Evolutionary conservation across 345 rosid species (phyloP).

Genomic region (Citrus unshiu): DNA sequence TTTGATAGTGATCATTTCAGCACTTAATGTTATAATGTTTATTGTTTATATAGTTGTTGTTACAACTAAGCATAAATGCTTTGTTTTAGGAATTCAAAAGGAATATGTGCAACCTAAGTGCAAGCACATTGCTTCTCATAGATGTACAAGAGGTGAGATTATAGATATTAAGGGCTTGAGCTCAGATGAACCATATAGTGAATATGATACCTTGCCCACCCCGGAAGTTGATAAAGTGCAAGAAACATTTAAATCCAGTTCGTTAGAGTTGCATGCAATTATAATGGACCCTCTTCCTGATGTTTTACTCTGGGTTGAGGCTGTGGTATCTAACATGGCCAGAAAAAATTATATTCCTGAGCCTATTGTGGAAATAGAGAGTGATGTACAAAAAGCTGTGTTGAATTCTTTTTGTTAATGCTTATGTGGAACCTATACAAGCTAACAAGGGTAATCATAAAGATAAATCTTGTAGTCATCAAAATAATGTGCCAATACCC

Average conservation of each 20-base stretch:
- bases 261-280: constrained; percentile 33
- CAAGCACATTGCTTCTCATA: constrained; percentile 14
- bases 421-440: constrained; percentile 2
- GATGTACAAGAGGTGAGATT: constrained; percentile 14
- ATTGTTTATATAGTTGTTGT: too few species aligned
- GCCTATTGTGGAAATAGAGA: constrained; percentile 6
- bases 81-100: constrained; percentile 6
- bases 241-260: constrained; percentile 39
- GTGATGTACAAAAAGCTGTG: constrained; percentile 4
- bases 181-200: background rate
- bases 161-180: constrained; percentile 16
- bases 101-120: background rate
- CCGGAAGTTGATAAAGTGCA: constrained; percentile 33
- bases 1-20: too few species aligned
- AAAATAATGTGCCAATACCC: too few species aligned
- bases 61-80: background rate
- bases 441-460: constrained; percentile 6
- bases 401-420: background rate
- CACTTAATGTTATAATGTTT: too few species aligned
- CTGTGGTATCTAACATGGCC: constrained; percentile 18
- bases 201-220: constrained; percentile 13
- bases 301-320: constrained; percentile 27
- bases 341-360: background rate
- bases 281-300: constrained; percentile 53
- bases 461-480: too few species aligned